Evolutionary conservation across 2,329 filamentous ascomycete genomes (phyloP).

Genomic region (Xylariaceae sp.): DNA sequence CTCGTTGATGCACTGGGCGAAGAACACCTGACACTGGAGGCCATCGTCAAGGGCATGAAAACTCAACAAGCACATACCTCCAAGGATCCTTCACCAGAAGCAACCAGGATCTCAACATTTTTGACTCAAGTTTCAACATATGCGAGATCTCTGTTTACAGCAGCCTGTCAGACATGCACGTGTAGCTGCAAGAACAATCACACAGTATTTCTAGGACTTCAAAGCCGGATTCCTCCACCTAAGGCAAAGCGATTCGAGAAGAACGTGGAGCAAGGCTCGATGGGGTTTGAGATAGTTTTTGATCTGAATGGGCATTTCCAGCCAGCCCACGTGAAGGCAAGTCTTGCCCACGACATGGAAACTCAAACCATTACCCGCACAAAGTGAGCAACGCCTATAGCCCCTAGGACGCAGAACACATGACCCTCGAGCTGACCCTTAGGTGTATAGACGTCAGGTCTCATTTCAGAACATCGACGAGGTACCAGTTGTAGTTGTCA

Average conservation of each 20-base stretch:
- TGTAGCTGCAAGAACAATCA: constrained; percentile 1
- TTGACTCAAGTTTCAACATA: constrained; percentile 3
- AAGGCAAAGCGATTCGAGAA: background rate
- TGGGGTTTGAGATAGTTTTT: constrained; percentile 8
- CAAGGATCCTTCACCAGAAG: background rate
- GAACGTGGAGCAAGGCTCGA: background rate
- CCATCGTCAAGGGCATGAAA: constrained; percentile 11
- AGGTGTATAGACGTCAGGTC: background rate
- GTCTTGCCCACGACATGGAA: background rate
- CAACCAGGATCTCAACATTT: constrained; percentile 3
- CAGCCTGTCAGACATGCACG: constrained; percentile 5
- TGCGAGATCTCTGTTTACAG: constrained; percentile 6
- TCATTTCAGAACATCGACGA: background rate
- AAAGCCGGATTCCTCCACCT: background rate
- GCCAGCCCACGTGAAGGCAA: constrained; percentile 4
- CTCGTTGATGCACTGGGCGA: constrained; percentile 7
- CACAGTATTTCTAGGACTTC: constrained; percentile 7
- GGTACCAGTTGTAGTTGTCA: background rate
- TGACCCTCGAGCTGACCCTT: background rate
- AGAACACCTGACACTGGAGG: constrained; percentile 4
- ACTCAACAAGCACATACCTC: constrained; percentile 1
- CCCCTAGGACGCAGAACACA: too few relatives aligned
- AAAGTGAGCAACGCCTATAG: background rate
- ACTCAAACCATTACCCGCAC: background rate
- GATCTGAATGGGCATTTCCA: background rate